Conservation (phyloP, 2,329 filamentous ascomycete genomes). For the Botrytis cinerea region DNA sequence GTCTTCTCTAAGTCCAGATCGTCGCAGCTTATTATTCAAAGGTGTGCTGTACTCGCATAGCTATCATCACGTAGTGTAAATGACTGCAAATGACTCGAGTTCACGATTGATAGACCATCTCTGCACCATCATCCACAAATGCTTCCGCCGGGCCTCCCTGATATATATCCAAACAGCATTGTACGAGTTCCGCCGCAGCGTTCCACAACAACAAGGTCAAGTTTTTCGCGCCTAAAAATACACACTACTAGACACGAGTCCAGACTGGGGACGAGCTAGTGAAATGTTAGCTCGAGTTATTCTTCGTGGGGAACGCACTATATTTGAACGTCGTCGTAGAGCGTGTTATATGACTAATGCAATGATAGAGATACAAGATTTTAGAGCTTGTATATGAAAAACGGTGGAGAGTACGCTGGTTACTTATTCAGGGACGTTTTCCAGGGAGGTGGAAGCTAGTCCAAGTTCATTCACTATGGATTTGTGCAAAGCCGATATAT, state of each 20-base stretch:
- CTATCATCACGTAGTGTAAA: not conserved
- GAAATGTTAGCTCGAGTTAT: slow-evolving; percentile 8
- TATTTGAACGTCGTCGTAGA: not conserved
- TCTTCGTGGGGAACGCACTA: not conserved
- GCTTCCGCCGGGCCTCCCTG: not conserved
- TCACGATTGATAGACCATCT: not conserved
- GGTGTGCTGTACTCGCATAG: not conserved
- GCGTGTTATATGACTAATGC: slow-evolving; percentile 10
- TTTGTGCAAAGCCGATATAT: not conserved
- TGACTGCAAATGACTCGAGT: not conserved
- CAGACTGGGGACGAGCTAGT: slow-evolving; percentile 5
- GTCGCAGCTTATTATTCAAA: slow-evolving; percentile 9
- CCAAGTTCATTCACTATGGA: not conserved
- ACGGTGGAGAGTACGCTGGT: not conserved
- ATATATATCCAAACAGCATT: not conserved
- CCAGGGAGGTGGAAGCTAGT: not conserved
- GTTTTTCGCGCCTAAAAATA: not conserved
- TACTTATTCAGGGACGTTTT: not conserved
- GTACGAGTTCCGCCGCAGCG: not conserved
- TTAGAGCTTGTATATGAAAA: not conserved
- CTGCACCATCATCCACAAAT: not conserved
- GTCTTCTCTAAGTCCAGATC: not conserved
- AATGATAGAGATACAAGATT: not conserved
- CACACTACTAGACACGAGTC: not conserved
- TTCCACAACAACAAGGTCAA: not conserved